These are phyloP conservation scores for Metschnikowia similis DNA, from an alignment of 805 yeast genomes.

Conservation along the genomic window DNA sequence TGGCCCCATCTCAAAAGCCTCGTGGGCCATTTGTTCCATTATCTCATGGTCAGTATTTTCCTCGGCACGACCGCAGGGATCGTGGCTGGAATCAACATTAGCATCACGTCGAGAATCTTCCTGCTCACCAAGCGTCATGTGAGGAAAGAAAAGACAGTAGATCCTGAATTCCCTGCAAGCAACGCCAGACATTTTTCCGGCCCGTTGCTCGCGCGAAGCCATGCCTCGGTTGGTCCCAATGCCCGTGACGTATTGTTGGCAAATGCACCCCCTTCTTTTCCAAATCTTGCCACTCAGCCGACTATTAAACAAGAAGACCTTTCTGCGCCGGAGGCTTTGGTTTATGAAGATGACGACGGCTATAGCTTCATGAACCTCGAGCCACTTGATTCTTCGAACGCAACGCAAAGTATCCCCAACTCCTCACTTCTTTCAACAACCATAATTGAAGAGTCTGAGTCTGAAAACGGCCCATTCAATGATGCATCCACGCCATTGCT, in stretches of 20 bases:
- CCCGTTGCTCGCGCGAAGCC: background rate
- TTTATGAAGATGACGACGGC: conserved; percentile 19
- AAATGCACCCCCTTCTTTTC: background rate
- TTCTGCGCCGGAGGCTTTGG: conserved; percentile 5
- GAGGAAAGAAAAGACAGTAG: background rate
- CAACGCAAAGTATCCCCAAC: background rate
- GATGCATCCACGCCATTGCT: background rate
- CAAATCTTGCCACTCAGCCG: background rate
- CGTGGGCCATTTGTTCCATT: conserved; percentile 12
- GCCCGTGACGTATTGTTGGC: background rate
- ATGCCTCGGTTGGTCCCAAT: background rate
- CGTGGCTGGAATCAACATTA: conserved; percentile 15
- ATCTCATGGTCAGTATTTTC: conserved; percentile 14
- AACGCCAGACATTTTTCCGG: background rate
- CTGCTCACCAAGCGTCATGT: conserved; percentile 1
- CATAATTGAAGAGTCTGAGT: conserved; percentile 15
- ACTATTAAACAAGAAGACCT: conserved; percentile 1
- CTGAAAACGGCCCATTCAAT: conserved; percentile 5
- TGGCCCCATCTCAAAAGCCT: conserved; percentile 14
- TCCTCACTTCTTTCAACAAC: conserved; percentile 10
- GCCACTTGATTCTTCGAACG: background rate
- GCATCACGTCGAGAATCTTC: conserved; percentile 7
- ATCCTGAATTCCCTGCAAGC: too few species aligned
- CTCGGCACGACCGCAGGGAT: conserved; percentile 15
- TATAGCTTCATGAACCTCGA: conserved; percentile 11